Evolutionary conservation across 1,284 basidiomycete species (phyloP), one percentile per base, ranked within the genome.

Genomic region (Neonothopanus nambi): DNA sequence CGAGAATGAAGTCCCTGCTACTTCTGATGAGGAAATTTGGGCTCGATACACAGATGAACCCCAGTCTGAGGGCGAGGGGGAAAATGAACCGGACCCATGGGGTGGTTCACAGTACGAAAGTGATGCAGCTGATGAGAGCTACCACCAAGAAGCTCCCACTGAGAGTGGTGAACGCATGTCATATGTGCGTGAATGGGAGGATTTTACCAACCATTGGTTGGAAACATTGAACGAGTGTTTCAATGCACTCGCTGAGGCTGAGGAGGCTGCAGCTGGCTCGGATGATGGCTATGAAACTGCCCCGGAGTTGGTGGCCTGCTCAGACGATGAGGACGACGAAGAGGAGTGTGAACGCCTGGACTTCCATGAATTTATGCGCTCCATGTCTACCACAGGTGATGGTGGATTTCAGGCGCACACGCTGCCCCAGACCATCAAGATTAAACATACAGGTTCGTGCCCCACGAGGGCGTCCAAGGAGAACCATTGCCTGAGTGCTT

Each of bases 101-200:
- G 57, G 48, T 9, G 57, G 57, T 2, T 56, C 54, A 12, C 57
- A 56, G 26, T 56, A 50, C n/a, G 39, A 50, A 1, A 41, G 40
- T 17, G 57, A 56, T 2, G 41, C 36, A 12, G 48, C 50, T 7
- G 50, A 51, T 35, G 20, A 43, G 20, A 30, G 24, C 15, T 51
- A 51, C 33, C 28, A 5, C 13, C 20, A 3, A 9, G 4, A 15
- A n/a, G 26, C 5, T 18, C 15, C 12, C 4, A 15, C 5, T 3
- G 26, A 51, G 4, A 28, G 51, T n/a, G n/a, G n/a, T 35, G 51
- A 57, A 18, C 51, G 20, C 6, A 26, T 48, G 11, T 40, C 21
- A 13, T 43, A 41, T 17, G 51, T 54, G 56, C 13, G 28, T 35
- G 51, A 53, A 23, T 48, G 45, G 44, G 44, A 44, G 2, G 30